Evolutionary conservation across 352 stramenopile genomes (phyloP), one percentile per base, ranked within the genome.

Genomic region (Phytopythium helicoides): DNA sequence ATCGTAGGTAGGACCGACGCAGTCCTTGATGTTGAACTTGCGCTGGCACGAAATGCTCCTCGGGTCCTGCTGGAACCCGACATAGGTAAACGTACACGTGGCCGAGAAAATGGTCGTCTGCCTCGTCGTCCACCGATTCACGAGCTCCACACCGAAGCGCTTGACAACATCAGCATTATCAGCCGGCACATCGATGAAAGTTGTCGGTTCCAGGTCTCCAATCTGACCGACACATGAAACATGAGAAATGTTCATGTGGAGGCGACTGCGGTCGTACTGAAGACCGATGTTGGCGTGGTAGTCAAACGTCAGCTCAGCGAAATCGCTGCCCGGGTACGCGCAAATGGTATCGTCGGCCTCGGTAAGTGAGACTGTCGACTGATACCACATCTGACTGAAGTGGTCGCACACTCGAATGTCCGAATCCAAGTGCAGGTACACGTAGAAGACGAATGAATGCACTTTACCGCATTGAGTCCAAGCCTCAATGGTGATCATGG

Each of bases 331-430:
- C 15, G 62, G 60, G 52, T 84, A 81, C 41, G 73, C 68, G 52
- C 77, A 88, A 35, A 86, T 68, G 6, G 47, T 42, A 21, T 39
- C 47, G 1, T 39, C 25, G 26, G 72, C 65, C 21, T 71, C 63
- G 3, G 72, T 54, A 21, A 60, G 64, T 28, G 65, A 71, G 14
- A 70, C 56, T 0, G 56, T 63, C 16, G 56, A 67, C 60, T 89
- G 73, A 53, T 89, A 89, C 75, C 75, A 89, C 78, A 89, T 89
- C 18, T 68, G 54, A 35, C 58, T 54, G 51, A 87, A 87, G 18
- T 73, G 58, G 15, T 85, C 62, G 47, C 73, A 84, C 11, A 89
- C 64, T 6, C 54, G 47, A 47, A 83, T 56, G 36, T 57, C 60
- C 41, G 64, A 80, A 56, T 76, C 65, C 31, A 74, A 55, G 41